phyloP scores from a whole-genome alignment of 2,329 filamentous ascomycete genomes.

The Didymella keratinophila region DNA sequence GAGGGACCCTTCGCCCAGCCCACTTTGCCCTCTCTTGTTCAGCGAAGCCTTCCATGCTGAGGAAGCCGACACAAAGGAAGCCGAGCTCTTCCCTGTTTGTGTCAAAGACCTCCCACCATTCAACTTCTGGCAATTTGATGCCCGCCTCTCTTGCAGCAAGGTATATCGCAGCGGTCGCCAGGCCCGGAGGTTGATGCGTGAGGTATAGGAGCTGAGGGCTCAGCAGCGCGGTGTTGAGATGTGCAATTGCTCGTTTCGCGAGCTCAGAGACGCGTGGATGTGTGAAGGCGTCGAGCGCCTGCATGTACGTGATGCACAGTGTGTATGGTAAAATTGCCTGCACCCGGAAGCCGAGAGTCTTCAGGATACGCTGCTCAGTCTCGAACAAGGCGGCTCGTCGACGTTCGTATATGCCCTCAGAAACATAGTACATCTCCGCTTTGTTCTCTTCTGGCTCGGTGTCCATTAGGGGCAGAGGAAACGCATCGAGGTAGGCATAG shows the following conservation, averaged over 20 bases:
- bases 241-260: slow-evolving; percentile 71
- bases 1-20: slow-evolving; percentile 60
- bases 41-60: slow-evolving; percentile 77
- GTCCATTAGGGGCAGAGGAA: slow-evolving; percentile 63
- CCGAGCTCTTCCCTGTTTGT: slow-evolving; percentile 93
- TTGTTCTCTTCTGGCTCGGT: slow-evolving; percentile 51
- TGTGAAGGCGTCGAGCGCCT: slow-evolving; percentile 77
- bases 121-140: slow-evolving; percentile 79
- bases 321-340: slow-evolving; percentile 87
- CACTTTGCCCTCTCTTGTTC: slow-evolving; percentile 65
- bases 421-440: slow-evolving; percentile 63
- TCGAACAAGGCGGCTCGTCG: slow-evolving; percentile 70
- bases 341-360: slow-evolving; percentile 79
- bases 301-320: slow-evolving; percentile 89
- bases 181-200: slow-evolving; percentile 85
- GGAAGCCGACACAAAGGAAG: slow-evolving; percentile 86
- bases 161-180: slow-evolving; percentile 91
- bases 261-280: slow-evolving; percentile 59
- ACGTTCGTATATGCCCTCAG: slow-evolving; percentile 73
- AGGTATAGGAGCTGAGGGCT: slow-evolving; percentile 89
- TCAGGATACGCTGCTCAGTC: slow-evolving; percentile 80
- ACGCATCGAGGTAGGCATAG: slow-evolving; percentile 79
- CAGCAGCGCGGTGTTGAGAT: slow-evolving; percentile 86
- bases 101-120: slow-evolving; percentile 99
- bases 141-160: slow-evolving; percentile 80